Conservation (phyloP, 169 alveolate genomes). For the Cryptosporidium tyzzeri region DNA sequence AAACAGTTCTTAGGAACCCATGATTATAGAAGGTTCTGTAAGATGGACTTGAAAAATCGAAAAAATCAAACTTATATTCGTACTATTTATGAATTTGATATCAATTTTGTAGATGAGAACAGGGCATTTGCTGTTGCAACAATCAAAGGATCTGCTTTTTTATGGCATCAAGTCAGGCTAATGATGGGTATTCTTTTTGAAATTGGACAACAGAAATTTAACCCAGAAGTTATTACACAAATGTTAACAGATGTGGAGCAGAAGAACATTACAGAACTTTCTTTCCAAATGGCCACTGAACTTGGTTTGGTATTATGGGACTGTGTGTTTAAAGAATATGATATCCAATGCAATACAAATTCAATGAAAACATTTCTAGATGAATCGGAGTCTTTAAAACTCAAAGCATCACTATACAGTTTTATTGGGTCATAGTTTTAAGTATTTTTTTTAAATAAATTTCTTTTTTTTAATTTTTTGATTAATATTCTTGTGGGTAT, state of each 20-base stretch:
- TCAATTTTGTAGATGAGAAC: neutral
- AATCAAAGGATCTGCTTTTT: conserved; percentile 86
- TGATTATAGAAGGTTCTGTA: conserved; percentile 90
- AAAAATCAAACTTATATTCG: conserved; percentile 53
- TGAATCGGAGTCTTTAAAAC: conserved; percentile 16
- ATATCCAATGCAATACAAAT: neutral
- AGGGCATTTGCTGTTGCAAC: conserved; percentile 68
- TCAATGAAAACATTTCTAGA: conserved; percentile 19
- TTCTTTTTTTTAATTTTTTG: neutral
- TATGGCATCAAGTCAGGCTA: conserved; percentile 89
- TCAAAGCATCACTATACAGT: conserved; percentile 35
- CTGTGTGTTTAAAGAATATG: conserved; percentile 83
- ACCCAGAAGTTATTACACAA: conserved; percentile 79
- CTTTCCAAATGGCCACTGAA: conserved; percentile 85
- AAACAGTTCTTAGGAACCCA: conserved; percentile 86
- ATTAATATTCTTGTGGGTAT: neutral
- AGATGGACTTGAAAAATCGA: conserved; percentile 84
- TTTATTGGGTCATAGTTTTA: conserved; percentile 38
- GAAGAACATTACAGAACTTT: conserved; percentile 79
- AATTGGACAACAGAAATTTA: conserved; percentile 83
- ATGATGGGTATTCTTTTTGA: conserved; percentile 86
- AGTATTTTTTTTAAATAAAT: neutral
- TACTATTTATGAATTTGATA: conserved; percentile 60
- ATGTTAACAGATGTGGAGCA: conserved; percentile 78
- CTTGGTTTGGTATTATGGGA: conserved; percentile 84